Base-by-base conservation (phyloP, 306 rosid species). In the Cucumis hystrix region DNA sequence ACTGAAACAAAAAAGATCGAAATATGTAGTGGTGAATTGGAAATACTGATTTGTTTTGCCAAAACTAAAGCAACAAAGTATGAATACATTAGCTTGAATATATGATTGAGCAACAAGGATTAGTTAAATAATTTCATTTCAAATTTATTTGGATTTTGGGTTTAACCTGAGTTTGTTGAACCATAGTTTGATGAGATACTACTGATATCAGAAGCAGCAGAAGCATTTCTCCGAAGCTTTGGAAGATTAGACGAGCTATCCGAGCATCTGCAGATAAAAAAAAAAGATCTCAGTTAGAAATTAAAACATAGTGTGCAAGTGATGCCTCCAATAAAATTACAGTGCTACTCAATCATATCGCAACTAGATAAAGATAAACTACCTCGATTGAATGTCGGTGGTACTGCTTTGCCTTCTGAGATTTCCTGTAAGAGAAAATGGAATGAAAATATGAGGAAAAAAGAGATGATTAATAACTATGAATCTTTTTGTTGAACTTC, bases 171-270 rank as follows among this genome's bases (percentile, higher is more conserved):
- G 83, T 75, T 80, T 82, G 83, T 21, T 3, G 86, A 37, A 67
- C 88, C 81, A 83, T 77, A 79, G 77, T 85, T 87, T 77, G 88
- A 88, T 79, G 87, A 14, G 63, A 81, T 30, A 80, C 91, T 86
- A 83, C 97, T 84, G 20, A 87, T 81, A 78, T 90, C 97, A 79
- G 93, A 91, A 58, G 83, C 76, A 79, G 88, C 80, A 66, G 96
- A 90, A 51, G 90, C 88, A 80, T 87, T 86, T 83, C 93, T 87
- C 43, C 78, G 81, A 77, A 83, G 91, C 61, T 82, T 83, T 76
- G 81, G 79, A 81, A 63, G 83, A 79, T 54, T 80, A 30, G 60
- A 82, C 45, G 82, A 78, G 65, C 85, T 82, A 74, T 88, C 91
- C 2, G 25, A 4, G 33, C 54, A 59, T 81, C 91, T 87, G 83